phyloP scores from a whole-genome alignment of 257 asterid genomes.

The Solanum rostratum region DNA sequence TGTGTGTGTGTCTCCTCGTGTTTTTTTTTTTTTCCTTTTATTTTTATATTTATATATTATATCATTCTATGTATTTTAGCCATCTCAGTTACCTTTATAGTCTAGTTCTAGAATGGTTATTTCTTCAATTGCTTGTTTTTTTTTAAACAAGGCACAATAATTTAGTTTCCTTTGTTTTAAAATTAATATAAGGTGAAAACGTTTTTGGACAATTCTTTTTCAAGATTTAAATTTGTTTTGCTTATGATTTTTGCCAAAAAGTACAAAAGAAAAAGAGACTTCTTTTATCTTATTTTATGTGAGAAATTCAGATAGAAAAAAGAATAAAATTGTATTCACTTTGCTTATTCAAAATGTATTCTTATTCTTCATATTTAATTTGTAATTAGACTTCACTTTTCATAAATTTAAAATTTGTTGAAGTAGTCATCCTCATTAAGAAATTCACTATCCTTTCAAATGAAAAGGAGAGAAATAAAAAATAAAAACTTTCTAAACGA shows the following conservation, averaged over 20 bases:
- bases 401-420: no score
- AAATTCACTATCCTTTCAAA: neutral
- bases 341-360: no score
- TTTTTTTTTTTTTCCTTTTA: neutral
- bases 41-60: neutral
- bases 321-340: no score
- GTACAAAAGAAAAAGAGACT: fast-evolving
- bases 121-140: neutral
- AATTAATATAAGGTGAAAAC: neutral
- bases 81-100: neutral
- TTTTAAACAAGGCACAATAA: neutral
- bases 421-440: neutral
- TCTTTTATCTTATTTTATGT: neutral
- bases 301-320: no score
- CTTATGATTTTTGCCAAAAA: neutral
- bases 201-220: neutral
- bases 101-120: neutral
- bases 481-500: neutral
- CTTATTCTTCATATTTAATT: no score
- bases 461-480: neutral
- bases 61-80: neutral
- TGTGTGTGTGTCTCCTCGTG: neutral
- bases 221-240: neutral
- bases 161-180: neutral
- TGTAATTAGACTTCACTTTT: no score